Conservation (phyloP, 2,329 filamentous ascomycete genomes). For the Colletotrichum echinochloae region DNA sequence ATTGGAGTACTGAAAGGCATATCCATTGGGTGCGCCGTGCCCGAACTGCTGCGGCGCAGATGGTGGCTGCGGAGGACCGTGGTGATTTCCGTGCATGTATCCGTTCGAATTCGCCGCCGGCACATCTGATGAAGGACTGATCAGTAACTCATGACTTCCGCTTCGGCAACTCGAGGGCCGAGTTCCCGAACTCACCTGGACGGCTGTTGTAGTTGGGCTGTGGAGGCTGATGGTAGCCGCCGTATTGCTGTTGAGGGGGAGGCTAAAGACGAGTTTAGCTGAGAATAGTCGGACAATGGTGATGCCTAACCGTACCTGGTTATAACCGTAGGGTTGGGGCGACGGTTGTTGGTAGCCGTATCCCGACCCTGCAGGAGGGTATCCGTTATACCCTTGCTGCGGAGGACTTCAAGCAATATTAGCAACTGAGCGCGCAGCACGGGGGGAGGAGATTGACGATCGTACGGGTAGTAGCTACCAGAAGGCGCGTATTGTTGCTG, state of each 20-base stretch:
- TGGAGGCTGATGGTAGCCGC: constrained; percentile 51
- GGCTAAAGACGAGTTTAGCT: constrained; percentile 46
- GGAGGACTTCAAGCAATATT: constrained; percentile 49
- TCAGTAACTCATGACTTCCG: constrained; percentile 1
- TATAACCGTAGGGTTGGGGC: constrained; percentile 60
- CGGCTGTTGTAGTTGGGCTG: constrained; percentile 62
- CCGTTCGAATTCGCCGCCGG: constrained; percentile 62
- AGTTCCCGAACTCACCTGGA: constrained; percentile 56
- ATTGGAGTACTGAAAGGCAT: constrained; percentile 90
- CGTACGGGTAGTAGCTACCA: constrained; percentile 65
- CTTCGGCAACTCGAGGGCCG: not conserved
- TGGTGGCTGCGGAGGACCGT: constrained; percentile 75
- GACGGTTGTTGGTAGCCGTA: constrained; percentile 63
- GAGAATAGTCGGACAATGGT: constrained; percentile 16
- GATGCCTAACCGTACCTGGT: constrained; percentile 50
- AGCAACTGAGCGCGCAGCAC: constrained; percentile 43
- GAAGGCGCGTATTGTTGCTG: constrained; percentile 54
- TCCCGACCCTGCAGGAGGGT: constrained; percentile 56
- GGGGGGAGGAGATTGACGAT: constrained; percentile 46
- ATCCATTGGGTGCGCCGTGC: constrained; percentile 81
- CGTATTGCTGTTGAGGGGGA: constrained; percentile 58
- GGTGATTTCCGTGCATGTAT: constrained; percentile 67
- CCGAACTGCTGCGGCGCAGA: constrained; percentile 78
- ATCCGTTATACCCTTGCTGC: constrained; percentile 59
- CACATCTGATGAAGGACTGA: constrained; percentile 49